Conservation (phyloP, 768 basidiomycete genomes). For the Collybia nuda region DNA sequence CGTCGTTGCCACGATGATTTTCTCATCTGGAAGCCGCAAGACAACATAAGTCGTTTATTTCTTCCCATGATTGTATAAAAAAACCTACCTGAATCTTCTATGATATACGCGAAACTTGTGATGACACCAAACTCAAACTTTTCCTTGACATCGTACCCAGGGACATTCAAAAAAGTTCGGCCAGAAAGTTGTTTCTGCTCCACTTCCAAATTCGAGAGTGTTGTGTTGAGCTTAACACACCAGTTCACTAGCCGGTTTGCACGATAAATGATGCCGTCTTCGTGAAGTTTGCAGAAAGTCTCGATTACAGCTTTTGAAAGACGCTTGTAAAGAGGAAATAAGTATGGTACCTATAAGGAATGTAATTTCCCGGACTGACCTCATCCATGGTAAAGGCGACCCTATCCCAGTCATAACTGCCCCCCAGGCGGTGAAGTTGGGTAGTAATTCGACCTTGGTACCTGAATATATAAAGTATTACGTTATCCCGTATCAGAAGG, state of each 20-base stretch:
- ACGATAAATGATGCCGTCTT: conserved; percentile 90
- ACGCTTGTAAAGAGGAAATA: conserved; percentile 31
- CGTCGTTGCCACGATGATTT: conserved; percentile 91
- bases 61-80: background rate
- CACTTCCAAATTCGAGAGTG: conserved; percentile 97
- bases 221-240: conserved; percentile 96
- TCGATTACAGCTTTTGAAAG: conserved; percentile 89
- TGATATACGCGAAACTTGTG: conserved; percentile 92
- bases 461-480: conserved; percentile 34
- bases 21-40: conserved; percentile 59
- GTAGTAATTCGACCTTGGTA: conserved; percentile 93
- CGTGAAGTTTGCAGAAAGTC: conserved; percentile 87
- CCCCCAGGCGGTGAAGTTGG: conserved; percentile 86
- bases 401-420: conserved; percentile 93
- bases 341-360: background rate
- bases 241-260: conserved; percentile 97
- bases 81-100: conserved; percentile 75
- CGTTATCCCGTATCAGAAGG: background rate
- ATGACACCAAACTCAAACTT: conserved; percentile 97
- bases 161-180: conserved; percentile 83
- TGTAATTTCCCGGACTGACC: conserved; percentile 35
- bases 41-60: background rate
- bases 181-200: conserved; percentile 90
- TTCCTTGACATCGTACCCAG: conserved; percentile 94
- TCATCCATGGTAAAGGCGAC: conserved; percentile 96